A percentile compares a stretch with the other conserved stretches of the same genome.
These are phyloP conservation scores for Endoconidiophora polonica DNA, from an alignment of 2,329 filamentous ascomycete genomes.

Conservation along the genomic window DNA sequence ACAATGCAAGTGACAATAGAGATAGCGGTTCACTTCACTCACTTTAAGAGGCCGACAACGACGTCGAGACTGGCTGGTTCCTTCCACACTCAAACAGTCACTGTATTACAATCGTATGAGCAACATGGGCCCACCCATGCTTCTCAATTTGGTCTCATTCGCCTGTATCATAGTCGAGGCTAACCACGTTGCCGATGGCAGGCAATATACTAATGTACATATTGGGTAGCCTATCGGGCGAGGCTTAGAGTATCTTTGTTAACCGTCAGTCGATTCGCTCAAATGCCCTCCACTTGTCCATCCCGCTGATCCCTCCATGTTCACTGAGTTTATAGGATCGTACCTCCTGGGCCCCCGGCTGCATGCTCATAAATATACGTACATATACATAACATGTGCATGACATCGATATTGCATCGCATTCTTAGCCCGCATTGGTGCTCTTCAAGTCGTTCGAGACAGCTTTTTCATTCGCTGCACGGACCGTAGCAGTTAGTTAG, in stretches of 20 bases:
- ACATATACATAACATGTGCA: background rate
- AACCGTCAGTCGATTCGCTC: no score
- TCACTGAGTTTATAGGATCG: no score
- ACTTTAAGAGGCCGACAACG: background rate
- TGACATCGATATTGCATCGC: background rate
- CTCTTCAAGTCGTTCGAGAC: background rate
- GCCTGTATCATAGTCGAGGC: background rate
- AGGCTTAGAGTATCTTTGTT: no score
- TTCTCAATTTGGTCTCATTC: background rate
- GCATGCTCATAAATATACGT: background rate
- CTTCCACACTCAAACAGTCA: background rate
- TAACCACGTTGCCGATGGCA: no score
- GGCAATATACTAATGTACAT: no score
- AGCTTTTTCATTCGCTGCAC: background rate
- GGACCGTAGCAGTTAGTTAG: background rate
- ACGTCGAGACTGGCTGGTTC: background rate
- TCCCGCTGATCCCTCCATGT: no score
- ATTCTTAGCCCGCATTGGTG: background rate
- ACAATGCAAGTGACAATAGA: background rate
- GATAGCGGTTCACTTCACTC: no score
- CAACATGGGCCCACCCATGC: constrained; percentile 2
- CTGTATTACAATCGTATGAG: constrained; percentile 4
- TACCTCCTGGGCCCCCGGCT: background rate
- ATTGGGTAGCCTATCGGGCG: no score
- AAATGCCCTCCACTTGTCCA: no score